Conservation (phyloP, 1,139 yeast genomes). For the Candida pseudoviswanathii region DNA sequence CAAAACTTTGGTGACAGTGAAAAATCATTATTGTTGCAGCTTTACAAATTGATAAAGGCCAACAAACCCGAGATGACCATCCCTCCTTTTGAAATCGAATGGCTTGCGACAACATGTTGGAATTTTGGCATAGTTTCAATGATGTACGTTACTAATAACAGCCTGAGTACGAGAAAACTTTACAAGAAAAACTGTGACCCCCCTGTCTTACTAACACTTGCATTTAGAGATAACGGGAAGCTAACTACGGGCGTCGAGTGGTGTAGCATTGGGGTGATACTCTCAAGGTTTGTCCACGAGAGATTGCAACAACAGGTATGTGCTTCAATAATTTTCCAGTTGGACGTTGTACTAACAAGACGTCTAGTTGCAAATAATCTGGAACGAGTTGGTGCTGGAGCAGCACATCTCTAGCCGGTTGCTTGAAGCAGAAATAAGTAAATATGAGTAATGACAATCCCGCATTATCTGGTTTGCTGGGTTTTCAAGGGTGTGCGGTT, state of each 20-base stretch:
- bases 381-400: slow-evolving; percentile 13
- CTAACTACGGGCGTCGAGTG: slow-evolving; percentile 9
- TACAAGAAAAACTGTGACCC: too few species aligned
- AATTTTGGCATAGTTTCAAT: slow-evolving; percentile 19
- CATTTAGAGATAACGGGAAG: slow-evolving; percentile 11
- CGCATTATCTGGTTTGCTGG: not conserved
- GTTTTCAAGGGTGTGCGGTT: not conserved
- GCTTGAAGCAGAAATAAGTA: slow-evolving; percentile 10
- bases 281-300: slow-evolving; percentile 16
- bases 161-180: not conserved
- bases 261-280: slow-evolving; percentile 12
- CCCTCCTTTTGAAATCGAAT: slow-evolving; percentile 22
- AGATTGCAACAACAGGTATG: slow-evolving; percentile 14
- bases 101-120: slow-evolving; percentile 25
- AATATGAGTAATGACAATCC: slow-evolving; percentile 1
- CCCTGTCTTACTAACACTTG: slow-evolving; percentile 6
- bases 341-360: slow-evolving; percentile 9
- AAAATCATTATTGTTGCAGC: slow-evolving; percentile 5
- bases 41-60: slow-evolving; percentile 9
- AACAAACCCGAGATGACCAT: slow-evolving; percentile 7
- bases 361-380: slow-evolving; percentile 11
- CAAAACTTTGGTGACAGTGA: slow-evolving; percentile 3
- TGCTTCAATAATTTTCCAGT: not conserved
- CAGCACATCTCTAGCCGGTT: slow-evolving; percentile 8
- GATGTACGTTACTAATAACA: slow-evolving; percentile 14